These are phyloP conservation scores for Waitea zeae DNA, from an alignment of 1,284 basidiomycete genomes.

Conservation along the genomic window DNA sequence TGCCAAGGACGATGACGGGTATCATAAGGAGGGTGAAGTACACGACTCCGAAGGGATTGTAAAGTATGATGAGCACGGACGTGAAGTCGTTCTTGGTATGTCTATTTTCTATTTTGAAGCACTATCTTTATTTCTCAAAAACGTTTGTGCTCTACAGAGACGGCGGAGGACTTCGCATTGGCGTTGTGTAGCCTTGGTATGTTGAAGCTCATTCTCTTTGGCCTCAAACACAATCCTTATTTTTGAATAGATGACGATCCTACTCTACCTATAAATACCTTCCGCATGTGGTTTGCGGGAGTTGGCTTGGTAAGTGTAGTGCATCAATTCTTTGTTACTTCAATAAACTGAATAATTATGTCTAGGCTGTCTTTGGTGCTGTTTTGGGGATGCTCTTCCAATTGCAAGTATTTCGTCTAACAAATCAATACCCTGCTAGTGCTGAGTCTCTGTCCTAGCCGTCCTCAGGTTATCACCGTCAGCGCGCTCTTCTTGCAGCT, in stretches of 20 bases:
- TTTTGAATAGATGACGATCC: constrained; percentile 50
- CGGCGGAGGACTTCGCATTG: constrained; percentile 28
- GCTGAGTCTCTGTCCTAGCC: constrained; percentile 8
- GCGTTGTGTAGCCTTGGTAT: too few relatives aligned
- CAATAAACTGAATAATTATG: too few relatives aligned
- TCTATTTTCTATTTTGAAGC: too few relatives aligned
- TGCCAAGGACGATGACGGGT: too few relatives aligned
- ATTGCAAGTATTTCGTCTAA: not conserved
- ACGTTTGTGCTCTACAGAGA: too few relatives aligned
- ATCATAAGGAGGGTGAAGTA: too few relatives aligned
- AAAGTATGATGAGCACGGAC: not conserved
- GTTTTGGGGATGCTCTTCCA: constrained; percentile 39
- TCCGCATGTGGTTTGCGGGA: constrained; percentile 29
- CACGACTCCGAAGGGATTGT: not conserved
- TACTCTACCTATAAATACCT: constrained; percentile 26
- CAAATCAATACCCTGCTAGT: constrained; percentile 7
- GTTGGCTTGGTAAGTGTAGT: too few relatives aligned
- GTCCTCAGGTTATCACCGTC: constrained; percentile 36
- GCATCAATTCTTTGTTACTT: too few relatives aligned
- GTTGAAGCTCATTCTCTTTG: too few relatives aligned
- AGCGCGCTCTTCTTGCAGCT: constrained; percentile 35
- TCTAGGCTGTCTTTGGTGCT: constrained; percentile 35
- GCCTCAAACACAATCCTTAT: too few relatives aligned
- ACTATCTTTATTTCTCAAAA: too few relatives aligned
- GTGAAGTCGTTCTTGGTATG: too few relatives aligned